Conservation (phyloP, 768 basidiomycete species). For the Pisolithus sp. region DNA sequence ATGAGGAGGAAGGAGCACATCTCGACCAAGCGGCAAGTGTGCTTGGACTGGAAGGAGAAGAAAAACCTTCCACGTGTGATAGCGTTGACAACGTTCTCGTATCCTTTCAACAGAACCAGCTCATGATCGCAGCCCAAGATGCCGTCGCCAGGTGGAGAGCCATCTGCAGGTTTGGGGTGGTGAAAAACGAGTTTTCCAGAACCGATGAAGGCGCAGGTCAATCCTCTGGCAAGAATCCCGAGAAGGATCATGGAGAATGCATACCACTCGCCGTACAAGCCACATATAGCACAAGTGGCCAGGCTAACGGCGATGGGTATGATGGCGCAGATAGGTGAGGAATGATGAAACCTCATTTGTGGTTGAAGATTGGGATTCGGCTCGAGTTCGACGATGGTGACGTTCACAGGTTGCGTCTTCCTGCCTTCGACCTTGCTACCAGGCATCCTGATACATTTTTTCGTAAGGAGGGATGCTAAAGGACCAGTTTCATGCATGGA, state of each 20-base stretch:
- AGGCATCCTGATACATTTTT: slow-evolving; percentile 2
- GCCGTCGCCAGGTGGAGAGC: too few species aligned
- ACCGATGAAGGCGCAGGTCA: too few species aligned
- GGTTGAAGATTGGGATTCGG: not conserved
- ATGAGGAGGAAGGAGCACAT: too few species aligned
- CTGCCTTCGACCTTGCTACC: slow-evolving; percentile 3
- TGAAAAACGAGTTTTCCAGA: too few species aligned
- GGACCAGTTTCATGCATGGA: slow-evolving; percentile 18
- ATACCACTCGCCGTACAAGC: too few species aligned
- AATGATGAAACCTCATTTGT: too few species aligned
- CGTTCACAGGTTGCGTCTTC: slow-evolving; percentile 6
- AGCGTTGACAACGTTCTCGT: not conserved
- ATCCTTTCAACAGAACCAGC: too few species aligned
- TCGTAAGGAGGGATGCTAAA: slow-evolving; percentile 13
- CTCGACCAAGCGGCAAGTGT: not conserved
- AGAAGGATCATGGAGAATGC: slow-evolving; percentile 1
- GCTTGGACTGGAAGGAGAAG: not conserved
- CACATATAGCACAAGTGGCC: too few species aligned
- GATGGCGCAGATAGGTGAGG: too few species aligned
- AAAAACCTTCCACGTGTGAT: not conserved
- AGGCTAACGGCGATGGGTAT: too few species aligned
- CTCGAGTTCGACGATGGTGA: slow-evolving; percentile 11
- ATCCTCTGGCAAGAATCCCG: slow-evolving; percentile 23
- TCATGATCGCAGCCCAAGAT: too few species aligned
- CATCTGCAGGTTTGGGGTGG: too few species aligned